A percentile compares a stretch with the other conserved stretches of the same genome.
Evolutionary conservation across 257 asterid species (phyloP).

Genomic region (Gentiana straminea): DNA sequence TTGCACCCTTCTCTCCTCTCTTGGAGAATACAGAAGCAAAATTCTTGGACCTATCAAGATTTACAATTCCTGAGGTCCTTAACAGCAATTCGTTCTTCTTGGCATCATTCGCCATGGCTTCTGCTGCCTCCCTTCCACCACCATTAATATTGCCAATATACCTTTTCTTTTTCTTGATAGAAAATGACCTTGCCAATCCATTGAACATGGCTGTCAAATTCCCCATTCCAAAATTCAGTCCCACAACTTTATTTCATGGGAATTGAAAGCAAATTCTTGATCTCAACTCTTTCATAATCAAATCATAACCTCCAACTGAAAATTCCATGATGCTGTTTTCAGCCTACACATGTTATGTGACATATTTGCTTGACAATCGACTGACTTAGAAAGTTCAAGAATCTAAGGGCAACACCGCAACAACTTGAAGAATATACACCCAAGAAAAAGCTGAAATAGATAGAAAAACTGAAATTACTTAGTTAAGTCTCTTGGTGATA

Average conservation of each 20-base stretch:
- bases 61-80: slow-evolving; percentile 62
- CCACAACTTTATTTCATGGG: slow-evolving; percentile 1
- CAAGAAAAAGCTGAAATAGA: not conserved
- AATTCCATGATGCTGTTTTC: too few relatives aligned
- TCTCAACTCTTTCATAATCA: not conserved
- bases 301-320: not conserved
- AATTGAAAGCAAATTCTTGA: not conserved
- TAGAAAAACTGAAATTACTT: too few relatives aligned
- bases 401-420: too few relatives aligned
- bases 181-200: slow-evolving; percentile 67
- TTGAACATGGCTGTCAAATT: slow-evolving; percentile 80
- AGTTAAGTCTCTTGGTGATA: too few relatives aligned
- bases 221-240: slow-evolving; percentile 36
- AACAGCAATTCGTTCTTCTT: slow-evolving; percentile 67
- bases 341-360: not conserved
- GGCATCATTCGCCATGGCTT: slow-evolving; percentile 55
- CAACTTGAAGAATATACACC: too few relatives aligned
- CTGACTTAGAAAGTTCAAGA: too few relatives aligned
- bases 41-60: slow-evolving; percentile 55
- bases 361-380: too few relatives aligned
- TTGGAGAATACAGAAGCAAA: slow-evolving; percentile 72
- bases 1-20: slow-evolving; percentile 86
- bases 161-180: slow-evolving; percentile 36
- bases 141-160: slow-evolving; percentile 11
- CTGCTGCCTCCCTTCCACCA: slow-evolving; percentile 53